Conservation (phyloP, 2,329 filamentous ascomycete genomes). For the Hypoxylon sp. region DNA sequence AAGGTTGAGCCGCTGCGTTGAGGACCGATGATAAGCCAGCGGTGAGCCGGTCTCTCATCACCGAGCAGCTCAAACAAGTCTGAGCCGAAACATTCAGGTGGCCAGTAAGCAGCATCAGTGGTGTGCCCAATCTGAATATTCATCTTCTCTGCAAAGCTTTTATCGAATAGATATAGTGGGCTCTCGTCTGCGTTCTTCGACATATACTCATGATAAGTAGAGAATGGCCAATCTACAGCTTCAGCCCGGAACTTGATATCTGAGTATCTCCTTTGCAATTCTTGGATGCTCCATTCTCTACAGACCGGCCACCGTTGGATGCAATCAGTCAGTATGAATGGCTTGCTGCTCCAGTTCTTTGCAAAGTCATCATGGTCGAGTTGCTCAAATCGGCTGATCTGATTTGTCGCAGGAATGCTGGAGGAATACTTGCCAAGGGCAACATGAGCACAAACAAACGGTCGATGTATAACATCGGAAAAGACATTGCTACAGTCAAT, state of each 20-base stretch:
- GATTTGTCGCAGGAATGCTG: conserved; percentile 78
- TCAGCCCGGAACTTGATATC: conserved; percentile 85
- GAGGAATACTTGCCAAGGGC: conserved; percentile 72
- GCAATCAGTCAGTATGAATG: conserved; percentile 87
- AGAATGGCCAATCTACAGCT: conserved; percentile 90
- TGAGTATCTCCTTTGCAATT: conserved; percentile 72
- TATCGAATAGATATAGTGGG: conserved; percentile 92
- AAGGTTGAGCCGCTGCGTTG: conserved; percentile 91
- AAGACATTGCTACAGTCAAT: conserved; percentile 84
- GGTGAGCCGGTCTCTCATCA: conserved; percentile 82
- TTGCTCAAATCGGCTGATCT: conserved; percentile 76
- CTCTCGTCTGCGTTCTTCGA: conserved; percentile 83
- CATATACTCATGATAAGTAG: conserved; percentile 88
- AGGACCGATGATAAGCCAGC: conserved; percentile 93
- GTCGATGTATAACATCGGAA: conserved; percentile 89
- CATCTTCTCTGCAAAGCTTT: conserved; percentile 89
- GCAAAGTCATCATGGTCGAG: conserved; percentile 81
- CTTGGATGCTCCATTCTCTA: conserved; percentile 77
- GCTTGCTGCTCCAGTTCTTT: conserved; percentile 78
- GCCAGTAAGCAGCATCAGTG: conserved; percentile 74
- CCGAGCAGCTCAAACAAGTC: conserved; percentile 87
- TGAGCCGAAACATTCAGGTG: conserved; percentile 84
- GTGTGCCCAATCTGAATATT: conserved; percentile 69
- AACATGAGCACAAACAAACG: conserved; percentile 88
- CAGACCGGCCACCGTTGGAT: conserved; percentile 86